phyloP scores from a whole-genome alignment of 371 early-diverging fungal genomes.

The Cladochytrium tenue region DNA sequence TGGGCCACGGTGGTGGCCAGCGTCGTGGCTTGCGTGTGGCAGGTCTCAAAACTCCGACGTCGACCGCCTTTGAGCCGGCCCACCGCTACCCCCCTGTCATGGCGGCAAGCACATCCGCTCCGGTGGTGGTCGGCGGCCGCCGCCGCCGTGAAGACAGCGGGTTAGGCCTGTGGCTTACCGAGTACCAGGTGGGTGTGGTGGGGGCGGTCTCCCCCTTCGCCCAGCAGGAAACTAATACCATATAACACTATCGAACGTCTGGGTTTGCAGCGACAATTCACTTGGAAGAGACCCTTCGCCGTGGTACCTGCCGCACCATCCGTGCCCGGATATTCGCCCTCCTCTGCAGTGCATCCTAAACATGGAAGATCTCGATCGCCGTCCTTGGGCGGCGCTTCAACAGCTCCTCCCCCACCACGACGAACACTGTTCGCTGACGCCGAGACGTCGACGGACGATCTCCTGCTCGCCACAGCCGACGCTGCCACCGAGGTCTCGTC shows the following conservation, averaged over 20 bases:
- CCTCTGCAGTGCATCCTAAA: too few species aligned
- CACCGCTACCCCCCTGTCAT: too few species aligned
- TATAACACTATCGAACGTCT: not conserved
- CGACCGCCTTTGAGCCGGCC: too few species aligned
- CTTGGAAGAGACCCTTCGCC: conserved; percentile 8
- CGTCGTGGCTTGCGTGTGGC: too few species aligned
- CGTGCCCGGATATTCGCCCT: too few species aligned
- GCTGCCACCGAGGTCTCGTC: too few species aligned
- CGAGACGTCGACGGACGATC: not conserved
- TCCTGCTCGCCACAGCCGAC: not conserved
- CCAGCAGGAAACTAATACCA: not conserved
- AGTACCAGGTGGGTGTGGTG: conserved; percentile 16
- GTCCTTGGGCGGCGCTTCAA: conserved; percentile 7
- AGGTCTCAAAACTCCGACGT: too few species aligned
- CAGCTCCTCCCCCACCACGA: not conserved
- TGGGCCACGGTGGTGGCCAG: too few species aligned
- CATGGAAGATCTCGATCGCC: not conserved
- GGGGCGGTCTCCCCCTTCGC: not conserved
- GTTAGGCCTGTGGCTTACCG: conserved; percentile 12
- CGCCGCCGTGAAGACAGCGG: too few species aligned
- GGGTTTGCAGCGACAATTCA: conserved; percentile 12
- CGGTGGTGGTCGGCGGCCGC: too few species aligned
- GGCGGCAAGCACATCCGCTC: too few species aligned
- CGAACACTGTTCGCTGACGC: not conserved
- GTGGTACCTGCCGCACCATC: not conserved